phyloP scores from a whole-genome alignment of 1,284 basidiomycete species.

The Megacollybia platyphylla region DNA sequence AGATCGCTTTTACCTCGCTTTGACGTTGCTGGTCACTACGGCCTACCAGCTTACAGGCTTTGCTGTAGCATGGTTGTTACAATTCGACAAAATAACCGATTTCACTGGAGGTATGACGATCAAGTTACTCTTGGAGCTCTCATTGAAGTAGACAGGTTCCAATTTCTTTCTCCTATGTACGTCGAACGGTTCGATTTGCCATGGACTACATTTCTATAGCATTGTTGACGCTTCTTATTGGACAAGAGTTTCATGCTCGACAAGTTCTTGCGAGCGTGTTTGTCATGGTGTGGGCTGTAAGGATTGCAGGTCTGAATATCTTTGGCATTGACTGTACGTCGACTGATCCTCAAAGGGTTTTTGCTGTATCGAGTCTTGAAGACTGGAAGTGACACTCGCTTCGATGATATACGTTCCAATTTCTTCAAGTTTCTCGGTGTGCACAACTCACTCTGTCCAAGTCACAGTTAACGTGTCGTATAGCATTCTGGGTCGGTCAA shows the following conservation, averaged over 20 bases:
- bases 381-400: slow-evolving; percentile 47
- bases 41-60: slow-evolving; percentile 60
- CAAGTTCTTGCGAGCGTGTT: slow-evolving; percentile 48
- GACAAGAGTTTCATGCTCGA: slow-evolving; percentile 45
- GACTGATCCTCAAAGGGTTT: slow-evolving; percentile 25
- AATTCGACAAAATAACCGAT: slow-evolving; percentile 69
- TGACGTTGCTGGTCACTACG: slow-evolving; percentile 55
- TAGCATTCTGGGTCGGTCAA: slow-evolving; percentile 44
- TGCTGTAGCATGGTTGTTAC: slow-evolving; percentile 53
- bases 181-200: not conserved
- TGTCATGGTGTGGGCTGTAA: slow-evolving; percentile 52
- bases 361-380: slow-evolving; percentile 56
- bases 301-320: slow-evolving; percentile 29
- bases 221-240: slow-evolving; percentile 37
- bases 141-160: not conserved
- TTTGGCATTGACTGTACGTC: not conserved
- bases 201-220: slow-evolving; percentile 17
- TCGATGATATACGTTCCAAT: slow-evolving; percentile 53
- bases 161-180: slow-evolving; percentile 51
- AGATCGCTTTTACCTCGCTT: slow-evolving; percentile 53
- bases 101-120: slow-evolving; percentile 40
- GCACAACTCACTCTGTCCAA: slow-evolving; percentile 3
- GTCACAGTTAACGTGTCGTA: not conserved
- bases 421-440: slow-evolving; percentile 56
- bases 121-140: not conserved